Conservation (phyloP, 306 rosid species). For the Vigna angularis region DNA sequence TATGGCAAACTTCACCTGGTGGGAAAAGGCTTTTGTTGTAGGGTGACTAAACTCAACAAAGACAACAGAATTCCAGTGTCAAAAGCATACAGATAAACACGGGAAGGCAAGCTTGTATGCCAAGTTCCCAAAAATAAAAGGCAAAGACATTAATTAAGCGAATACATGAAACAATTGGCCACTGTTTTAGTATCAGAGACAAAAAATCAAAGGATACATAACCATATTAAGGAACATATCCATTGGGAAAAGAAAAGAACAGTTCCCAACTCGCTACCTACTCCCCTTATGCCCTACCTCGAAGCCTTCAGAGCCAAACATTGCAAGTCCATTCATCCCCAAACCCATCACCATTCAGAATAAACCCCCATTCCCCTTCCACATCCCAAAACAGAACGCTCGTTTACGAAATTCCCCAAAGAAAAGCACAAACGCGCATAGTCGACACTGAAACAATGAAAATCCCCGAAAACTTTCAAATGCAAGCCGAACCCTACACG, state of each 20-base stretch:
- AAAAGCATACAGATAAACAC: slow-evolving; percentile 4
- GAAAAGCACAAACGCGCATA: background rate
- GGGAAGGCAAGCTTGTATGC: slow-evolving; percentile 3
- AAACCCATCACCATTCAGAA: background rate
- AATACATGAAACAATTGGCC: background rate
- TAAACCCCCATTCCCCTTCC: slow-evolving; percentile 19
- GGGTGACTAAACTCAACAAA: slow-evolving; percentile 29
- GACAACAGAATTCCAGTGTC: slow-evolving; percentile 9
- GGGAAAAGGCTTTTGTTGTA: background rate
- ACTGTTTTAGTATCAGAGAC: slow-evolving; percentile 2
- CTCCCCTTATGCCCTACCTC: slow-evolving; percentile 16
- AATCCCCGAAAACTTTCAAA: slow-evolving; percentile 22
- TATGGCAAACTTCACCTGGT: background rate
- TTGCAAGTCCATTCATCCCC: background rate
- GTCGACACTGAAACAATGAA: slow-evolving; percentile 7
- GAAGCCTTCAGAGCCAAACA: slow-evolving; percentile 11
- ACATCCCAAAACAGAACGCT: slow-evolving; percentile 3
- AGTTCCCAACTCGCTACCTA: slow-evolving; percentile 25
- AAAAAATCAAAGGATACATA: slow-evolving; percentile 1
- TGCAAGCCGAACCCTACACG: slow-evolving; percentile 18
- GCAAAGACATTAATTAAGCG: slow-evolving; percentile 18
- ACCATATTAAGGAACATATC: slow-evolving; percentile 1
- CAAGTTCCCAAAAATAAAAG: slow-evolving; percentile 32
- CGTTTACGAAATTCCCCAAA: background rate
- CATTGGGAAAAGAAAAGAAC: background rate